Base-by-base conservation (phyloP, 2,329 filamentous ascomycete genomes). In the Penicillium rolfsii region DNA sequence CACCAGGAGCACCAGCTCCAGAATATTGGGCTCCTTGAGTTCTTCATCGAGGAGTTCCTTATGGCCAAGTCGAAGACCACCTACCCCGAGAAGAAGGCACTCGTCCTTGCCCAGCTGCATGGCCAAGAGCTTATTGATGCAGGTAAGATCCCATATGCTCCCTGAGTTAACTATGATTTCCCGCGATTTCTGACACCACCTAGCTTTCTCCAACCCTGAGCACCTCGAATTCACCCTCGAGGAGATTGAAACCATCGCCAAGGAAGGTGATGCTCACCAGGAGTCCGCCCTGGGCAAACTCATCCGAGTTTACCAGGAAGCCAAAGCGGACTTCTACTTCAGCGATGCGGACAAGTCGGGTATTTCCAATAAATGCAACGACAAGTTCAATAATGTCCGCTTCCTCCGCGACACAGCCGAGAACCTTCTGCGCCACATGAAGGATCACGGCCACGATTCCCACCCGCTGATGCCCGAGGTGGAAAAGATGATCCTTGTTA, bases 401-500 rank as follows among this genome's bases (percentile, higher is more conserved):
- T 80, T 79, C 53, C 73, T 81, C 28, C 76, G 78, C 3, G 78
- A 81, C 64, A 80, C 76, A 1, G 77, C 78, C 5, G 78, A 80
- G 59, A 80, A 80, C 56, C 68, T 73, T 1, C 67, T 79, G 16
- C 66, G 69, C 14, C 77, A 76, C 50, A 65, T 80, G 8, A 60
- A 66, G 28, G 56, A 68, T 9, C 66, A 69, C 24, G 66, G 64
- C 9, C 55, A 64, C 19, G 55, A 61, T 3, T 63, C 73, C 11
- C 69, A 77, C 54, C 56, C 58, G 14, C 62, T 76, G 57, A 57
- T 77, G 12, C 60, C 71, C 0, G 76, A 79, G 45, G 64, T 80
- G 12, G 63, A 75, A 28, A 58, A 67, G 4, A 71, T 72, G 4
- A 76, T 76, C 35, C 62, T 66, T 14, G 67, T 72, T 36, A 76